These are phyloP conservation scores for Gossypium gossypioides DNA, from an alignment of 441 rosid genomes.

Conservation along the genomic window DNA sequence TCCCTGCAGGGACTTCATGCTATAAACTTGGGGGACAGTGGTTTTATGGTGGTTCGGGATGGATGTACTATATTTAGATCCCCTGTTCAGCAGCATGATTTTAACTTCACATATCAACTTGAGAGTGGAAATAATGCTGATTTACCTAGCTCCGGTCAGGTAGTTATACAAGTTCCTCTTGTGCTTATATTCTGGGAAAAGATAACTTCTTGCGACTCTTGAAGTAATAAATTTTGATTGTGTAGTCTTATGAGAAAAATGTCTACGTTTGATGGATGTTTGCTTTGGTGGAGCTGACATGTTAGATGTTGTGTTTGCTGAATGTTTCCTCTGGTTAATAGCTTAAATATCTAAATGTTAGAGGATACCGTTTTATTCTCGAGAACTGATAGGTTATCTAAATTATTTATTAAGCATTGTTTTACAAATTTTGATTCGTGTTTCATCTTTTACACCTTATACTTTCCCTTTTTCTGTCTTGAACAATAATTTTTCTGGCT, in stretches of 20 bases:
- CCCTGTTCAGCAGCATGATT: slow-evolving; percentile 81
- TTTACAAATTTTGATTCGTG: neutral
- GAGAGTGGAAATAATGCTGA: slow-evolving; percentile 66
- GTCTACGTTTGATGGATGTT: neutral
- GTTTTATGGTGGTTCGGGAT: slow-evolving; percentile 81
- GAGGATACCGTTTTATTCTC: neutral
- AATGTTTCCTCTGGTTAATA: neutral
- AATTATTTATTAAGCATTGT: neutral
- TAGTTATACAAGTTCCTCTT: slow-evolving; percentile 13
- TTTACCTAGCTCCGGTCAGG: slow-evolving; percentile 65
- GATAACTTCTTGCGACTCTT: neutral
- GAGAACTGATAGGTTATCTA: neutral
- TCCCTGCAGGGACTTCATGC: slow-evolving; percentile 50
- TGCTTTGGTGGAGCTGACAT: neutral
- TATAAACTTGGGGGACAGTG: slow-evolving; percentile 78
- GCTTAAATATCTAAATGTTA: neutral
- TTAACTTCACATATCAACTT: slow-evolving; percentile 75
- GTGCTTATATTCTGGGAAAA: neutral
- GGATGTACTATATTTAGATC: slow-evolving; percentile 73
- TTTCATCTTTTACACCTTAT: neutral
- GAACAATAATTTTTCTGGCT: neutral
- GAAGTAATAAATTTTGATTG: neutral
- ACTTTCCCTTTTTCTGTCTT: neutral
- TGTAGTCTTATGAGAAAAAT: neutral
- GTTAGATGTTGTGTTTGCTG: neutral